These are phyloP conservation scores for Lyophyllum shimeji DNA, from an alignment of 768 basidiomycete genomes.

Conservation along the genomic window DNA sequence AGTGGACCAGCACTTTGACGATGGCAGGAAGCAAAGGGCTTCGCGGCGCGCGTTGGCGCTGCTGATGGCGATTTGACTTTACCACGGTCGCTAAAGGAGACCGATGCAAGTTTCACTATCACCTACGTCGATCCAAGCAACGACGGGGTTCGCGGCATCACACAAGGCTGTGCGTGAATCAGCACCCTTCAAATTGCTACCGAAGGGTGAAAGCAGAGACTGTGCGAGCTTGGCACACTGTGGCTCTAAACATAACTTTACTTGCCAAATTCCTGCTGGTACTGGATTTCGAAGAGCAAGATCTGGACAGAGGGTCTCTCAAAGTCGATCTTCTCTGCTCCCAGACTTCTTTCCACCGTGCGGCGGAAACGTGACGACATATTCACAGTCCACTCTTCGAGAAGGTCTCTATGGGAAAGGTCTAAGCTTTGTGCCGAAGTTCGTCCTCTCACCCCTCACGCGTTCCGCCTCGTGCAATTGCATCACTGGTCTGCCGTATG, in stretches of 20 bases:
- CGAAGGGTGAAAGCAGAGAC: neutral
- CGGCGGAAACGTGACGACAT: neutral
- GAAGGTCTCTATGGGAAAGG: neutral
- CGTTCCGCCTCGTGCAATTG: neutral
- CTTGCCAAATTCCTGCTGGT: neutral
- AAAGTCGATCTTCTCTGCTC: neutral
- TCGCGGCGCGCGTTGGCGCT: neutral
- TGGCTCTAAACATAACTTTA: neutral
- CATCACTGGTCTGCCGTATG: neutral
- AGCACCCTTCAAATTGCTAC: too few relatives aligned
- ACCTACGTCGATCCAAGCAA: neutral
- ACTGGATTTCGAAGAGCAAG: too few relatives aligned
- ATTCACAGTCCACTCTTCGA: neutral
- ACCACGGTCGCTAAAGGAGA: neutral
- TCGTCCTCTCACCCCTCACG: neutral
- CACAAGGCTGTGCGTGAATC: too few relatives aligned
- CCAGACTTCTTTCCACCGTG: neutral
- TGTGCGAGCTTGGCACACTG: neutral
- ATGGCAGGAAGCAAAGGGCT: slow-evolving; percentile 8
- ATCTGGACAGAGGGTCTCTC: too few relatives aligned
- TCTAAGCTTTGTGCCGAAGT: neutral
- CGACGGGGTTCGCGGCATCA: too few relatives aligned
- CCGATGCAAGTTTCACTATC: slow-evolving; percentile 4
- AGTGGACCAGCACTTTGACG: slow-evolving; percentile 27
- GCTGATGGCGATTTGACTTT: neutral